Percentiles rank a stretch among this genome's conserved stretches.
Conservation (phyloP, 2,329 filamentous ascomycete species). For the Diaporthe citriasiana region DNA sequence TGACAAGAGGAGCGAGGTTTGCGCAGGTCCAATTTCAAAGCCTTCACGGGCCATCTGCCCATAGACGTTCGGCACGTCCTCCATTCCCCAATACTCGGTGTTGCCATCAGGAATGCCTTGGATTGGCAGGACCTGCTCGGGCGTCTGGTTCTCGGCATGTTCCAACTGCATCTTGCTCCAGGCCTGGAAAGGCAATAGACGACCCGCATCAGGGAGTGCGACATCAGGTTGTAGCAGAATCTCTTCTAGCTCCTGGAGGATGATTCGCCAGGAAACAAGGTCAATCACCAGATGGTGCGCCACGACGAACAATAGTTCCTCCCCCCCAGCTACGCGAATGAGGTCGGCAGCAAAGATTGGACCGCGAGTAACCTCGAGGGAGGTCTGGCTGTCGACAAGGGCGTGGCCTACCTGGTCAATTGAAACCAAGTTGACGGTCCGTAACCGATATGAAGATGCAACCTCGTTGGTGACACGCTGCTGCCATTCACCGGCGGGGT, state of each 20-base stretch:
- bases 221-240: slow-evolving; percentile 45
- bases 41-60: slow-evolving; percentile 25
- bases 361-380: slow-evolving; percentile 44
- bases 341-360: slow-evolving; percentile 45
- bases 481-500: slow-evolving; percentile 45
- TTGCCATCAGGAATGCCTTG: not conserved
- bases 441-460: slow-evolving; percentile 43
- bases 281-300: slow-evolving; percentile 58
- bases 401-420: slow-evolving; percentile 44
- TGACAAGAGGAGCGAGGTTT: slow-evolving; percentile 46
- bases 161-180: slow-evolving; percentile 16
- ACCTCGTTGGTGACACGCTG: slow-evolving; percentile 45
- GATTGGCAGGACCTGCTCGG: not conserved
- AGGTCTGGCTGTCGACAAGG: slow-evolving; percentile 28
- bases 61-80: not conserved
- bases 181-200: not conserved
- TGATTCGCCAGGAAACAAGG: slow-evolving; percentile 59
- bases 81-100: slow-evolving; percentile 9
- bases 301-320: slow-evolving; percentile 47
- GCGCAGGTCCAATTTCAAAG: not conserved
- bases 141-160: slow-evolving; percentile 9
- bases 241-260: slow-evolving; percentile 58
- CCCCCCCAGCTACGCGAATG: slow-evolving; percentile 40
- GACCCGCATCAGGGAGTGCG: not conserved
- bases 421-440: not conserved